phyloP scores from a whole-genome alignment of 2,329 filamentous ascomycete species.

The Trichophyton rubrum region DNA sequence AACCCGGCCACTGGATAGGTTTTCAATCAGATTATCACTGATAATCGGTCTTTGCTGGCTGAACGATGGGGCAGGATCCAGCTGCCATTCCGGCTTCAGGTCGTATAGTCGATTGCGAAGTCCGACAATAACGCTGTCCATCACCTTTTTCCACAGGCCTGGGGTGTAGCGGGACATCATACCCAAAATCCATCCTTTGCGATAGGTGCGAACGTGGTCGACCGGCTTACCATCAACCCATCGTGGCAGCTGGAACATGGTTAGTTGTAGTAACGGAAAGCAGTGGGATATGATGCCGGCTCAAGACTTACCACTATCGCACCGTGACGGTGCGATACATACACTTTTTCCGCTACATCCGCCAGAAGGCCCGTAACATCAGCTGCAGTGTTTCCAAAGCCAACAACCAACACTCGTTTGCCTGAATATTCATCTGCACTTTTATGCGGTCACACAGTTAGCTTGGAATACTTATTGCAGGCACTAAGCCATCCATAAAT shows the following conservation, averaged over 20 bases:
- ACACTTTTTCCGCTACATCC: background rate
- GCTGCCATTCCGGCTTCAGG: background rate
- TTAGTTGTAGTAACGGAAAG: too few relatives aligned
- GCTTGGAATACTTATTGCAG: background rate
- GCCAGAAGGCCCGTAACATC: background rate
- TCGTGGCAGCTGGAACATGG: background rate
- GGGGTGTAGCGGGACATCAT: background rate
- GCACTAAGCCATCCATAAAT: background rate
- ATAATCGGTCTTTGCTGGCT: background rate
- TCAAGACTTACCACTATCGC: background rate
- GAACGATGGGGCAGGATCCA: background rate
- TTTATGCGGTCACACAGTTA: background rate
- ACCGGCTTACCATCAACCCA: background rate
- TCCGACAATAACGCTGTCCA: background rate
- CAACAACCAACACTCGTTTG: background rate
- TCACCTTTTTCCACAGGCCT: background rate
- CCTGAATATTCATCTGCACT: background rate
- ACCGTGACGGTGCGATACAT: background rate
- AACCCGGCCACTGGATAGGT: background rate
- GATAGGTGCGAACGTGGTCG: background rate
- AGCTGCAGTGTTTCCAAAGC: background rate
- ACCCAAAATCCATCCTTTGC: slow-evolving; percentile 1
- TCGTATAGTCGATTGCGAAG: background rate
- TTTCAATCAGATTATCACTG: background rate
- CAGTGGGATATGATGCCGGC: background rate